A percentile compares a stretch with the other conserved stretches of the same genome.
phyloP scores from a whole-genome alignment of 1,139 yeast species.

The Candida mesenterica region DNA sequence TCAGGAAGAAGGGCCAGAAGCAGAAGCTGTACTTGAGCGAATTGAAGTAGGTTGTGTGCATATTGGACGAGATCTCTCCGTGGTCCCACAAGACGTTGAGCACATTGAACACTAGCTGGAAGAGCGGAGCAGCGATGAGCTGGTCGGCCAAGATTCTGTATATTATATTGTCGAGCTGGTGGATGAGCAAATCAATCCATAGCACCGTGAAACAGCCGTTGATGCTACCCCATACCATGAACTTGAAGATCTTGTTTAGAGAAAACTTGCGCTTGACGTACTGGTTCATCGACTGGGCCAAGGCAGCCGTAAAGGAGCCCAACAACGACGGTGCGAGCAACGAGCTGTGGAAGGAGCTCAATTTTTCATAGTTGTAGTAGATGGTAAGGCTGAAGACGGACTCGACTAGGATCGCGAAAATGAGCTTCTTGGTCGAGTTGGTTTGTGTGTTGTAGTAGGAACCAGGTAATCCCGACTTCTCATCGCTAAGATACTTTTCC shows the following conservation, averaged over 20 bases:
- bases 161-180: slow-evolving; percentile 30
- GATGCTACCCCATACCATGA: slow-evolving; percentile 59
- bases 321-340: slow-evolving; percentile 39
- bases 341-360: slow-evolving; percentile 19
- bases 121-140: slow-evolving; percentile 51
- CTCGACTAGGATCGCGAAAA: slow-evolving; percentile 23
- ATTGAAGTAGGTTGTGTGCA: slow-evolving; percentile 38
- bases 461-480: background rate
- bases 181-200: slow-evolving; percentile 55
- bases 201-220: slow-evolving; percentile 56
- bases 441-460: background rate
- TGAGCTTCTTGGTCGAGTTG: slow-evolving; percentile 4
- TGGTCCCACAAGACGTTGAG: slow-evolving; percentile 58
- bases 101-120: slow-evolving; percentile 51
- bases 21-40: slow-evolving; percentile 54
- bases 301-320: slow-evolving; percentile 50
- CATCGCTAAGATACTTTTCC: slow-evolving; percentile 3
- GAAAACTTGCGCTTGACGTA: slow-evolving; percentile 40
- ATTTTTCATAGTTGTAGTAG: slow-evolving; percentile 28
- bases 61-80: slow-evolving; percentile 30
- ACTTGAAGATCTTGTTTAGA: slow-evolving; percentile 44
- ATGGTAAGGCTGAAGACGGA: slow-evolving; percentile 21
- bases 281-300: slow-evolving; percentile 60
- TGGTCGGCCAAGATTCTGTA: slow-evolving; percentile 53
- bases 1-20: slow-evolving; percentile 60